Percentiles rank a stretch among this genome's conserved stretches.
Evolutionary conservation across 306 rosid species (phyloP).

Genomic region (Prunus mongolica): DNA sequence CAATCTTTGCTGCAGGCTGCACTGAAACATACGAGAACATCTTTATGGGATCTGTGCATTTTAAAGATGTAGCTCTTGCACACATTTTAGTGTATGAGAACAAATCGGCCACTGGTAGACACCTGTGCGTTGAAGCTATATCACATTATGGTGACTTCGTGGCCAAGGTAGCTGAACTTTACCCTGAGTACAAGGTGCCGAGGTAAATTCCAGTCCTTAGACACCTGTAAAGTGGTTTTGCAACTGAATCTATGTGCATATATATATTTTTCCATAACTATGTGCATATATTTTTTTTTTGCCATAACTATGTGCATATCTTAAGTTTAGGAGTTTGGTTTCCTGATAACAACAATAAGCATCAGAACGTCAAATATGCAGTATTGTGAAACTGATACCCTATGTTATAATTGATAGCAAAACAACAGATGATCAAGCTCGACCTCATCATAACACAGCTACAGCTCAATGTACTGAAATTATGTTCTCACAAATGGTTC

Average conservation of each 20-base stretch:
- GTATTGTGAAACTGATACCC: neutral
- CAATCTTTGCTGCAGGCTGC: conserved; percentile 50
- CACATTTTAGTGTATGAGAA: conserved; percentile 84
- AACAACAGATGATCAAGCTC: no score
- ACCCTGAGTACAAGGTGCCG: conserved; percentile 68
- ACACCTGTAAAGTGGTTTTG: neutral
- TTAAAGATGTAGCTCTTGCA: conserved; percentile 87
- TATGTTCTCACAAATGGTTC: no score
- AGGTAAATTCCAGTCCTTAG: conserved; percentile 38
- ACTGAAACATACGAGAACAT: conserved; percentile 59
- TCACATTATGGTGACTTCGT: conserved; percentile 83
- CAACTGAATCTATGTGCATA: neutral
- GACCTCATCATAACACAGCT: no score
- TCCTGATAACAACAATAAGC: neutral
- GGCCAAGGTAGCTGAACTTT: conserved; percentile 73
- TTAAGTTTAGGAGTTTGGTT: neutral
- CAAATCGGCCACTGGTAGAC: conserved; percentile 79
- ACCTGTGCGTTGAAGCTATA: conserved; percentile 69
- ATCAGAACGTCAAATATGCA: neutral
- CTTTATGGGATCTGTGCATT: conserved; percentile 74
- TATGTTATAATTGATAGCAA: no score
- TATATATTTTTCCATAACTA: neutral
- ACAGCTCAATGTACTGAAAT: no score
- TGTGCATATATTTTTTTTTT: neutral
- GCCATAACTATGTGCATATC: neutral